A percentile compares a stretch with the other conserved stretches of the same genome.
phyloP scores from a whole-genome alignment of 2,329 filamentous ascomycete genomes.

The Botrytis fragariae region DNA sequence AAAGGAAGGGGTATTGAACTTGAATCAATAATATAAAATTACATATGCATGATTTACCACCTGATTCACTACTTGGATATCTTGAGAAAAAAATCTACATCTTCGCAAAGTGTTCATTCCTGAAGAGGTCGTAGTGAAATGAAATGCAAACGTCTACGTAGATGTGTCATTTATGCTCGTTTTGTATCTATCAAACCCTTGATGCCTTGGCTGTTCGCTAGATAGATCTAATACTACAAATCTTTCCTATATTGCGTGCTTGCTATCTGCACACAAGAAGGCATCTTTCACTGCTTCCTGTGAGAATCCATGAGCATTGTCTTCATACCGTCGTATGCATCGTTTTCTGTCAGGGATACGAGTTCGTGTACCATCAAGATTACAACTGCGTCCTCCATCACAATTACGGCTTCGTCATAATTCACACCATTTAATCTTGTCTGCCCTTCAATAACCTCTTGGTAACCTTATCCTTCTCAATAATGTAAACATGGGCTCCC shows the following conservation, averaged over 20 bases:
- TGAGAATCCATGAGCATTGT: slow-evolving; percentile 17
- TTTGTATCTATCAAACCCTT: slow-evolving; percentile 18
- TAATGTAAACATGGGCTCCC: slow-evolving; percentile 98
- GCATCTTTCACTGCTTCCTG: not conserved
- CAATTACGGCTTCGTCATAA: not conserved
- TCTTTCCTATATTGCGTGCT: not conserved
- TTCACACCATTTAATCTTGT: slow-evolving; percentile 66
- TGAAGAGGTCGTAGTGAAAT: not conserved
- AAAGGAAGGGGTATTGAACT: not conserved
- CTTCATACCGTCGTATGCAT: slow-evolving; percentile 17
- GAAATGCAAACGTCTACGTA: not conserved
- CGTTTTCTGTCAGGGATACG: not conserved
- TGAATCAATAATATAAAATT: not conserved
- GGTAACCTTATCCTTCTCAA: slow-evolving; percentile 99
- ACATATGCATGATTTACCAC: not conserved
- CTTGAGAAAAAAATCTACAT: not conserved
- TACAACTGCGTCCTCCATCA: not conserved
- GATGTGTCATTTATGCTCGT: slow-evolving; percentile 16
- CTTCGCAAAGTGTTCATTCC: not conserved
- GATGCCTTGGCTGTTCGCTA: slow-evolving; percentile 8
- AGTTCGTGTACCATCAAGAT: not conserved
- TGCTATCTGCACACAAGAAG: not conserved
- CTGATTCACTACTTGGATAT: not conserved
- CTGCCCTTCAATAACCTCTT: slow-evolving; percentile 97
- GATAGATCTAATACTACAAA: slow-evolving; percentile 31